Conservation (phyloP, 768 basidiomycete species). For the Rhizopogon sp. region DNA sequence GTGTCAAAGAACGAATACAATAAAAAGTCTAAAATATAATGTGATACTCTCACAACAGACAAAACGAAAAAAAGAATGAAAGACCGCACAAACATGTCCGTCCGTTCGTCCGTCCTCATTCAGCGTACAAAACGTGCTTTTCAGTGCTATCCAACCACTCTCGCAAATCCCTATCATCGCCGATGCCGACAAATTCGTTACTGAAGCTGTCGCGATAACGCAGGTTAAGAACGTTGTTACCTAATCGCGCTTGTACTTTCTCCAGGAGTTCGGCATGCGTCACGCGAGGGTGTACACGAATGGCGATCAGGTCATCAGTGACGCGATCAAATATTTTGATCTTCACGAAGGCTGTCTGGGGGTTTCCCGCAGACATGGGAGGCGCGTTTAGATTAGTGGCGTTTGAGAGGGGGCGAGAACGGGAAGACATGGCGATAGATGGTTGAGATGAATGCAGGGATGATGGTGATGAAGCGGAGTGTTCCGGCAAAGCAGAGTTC, state of each 20-base stretch:
- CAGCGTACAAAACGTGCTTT: conserved; percentile 80
- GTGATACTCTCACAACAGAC: conserved; percentile 6
- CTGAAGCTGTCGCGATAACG: conserved; percentile 72
- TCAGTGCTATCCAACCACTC: conserved; percentile 76
- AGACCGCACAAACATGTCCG: conserved; percentile 2
- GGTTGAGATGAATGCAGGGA: conserved; percentile 50
- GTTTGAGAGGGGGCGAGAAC: conserved; percentile 56
- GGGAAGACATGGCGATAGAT: conserved; percentile 38
- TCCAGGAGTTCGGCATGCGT: conserved; percentile 82
- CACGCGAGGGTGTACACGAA: conserved; percentile 91
- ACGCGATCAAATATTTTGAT: conserved; percentile 96
- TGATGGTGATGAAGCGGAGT: conserved; percentile 38
- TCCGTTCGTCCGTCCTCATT: conserved; percentile 31
- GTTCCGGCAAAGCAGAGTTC: conserved; percentile 22
- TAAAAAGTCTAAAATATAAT: conserved; percentile 25
- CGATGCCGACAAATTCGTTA: conserved; percentile 59
- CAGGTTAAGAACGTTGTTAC: conserved; percentile 62
- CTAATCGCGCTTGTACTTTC: conserved; percentile 86
- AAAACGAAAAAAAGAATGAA: background rate
- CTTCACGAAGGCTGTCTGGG: conserved; percentile 88
- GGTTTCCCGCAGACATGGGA: conserved; percentile 71
- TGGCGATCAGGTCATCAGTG: conserved; percentile 94
- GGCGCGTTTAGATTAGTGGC: conserved; percentile 56
- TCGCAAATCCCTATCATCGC: conserved; percentile 57
- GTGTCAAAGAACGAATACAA: conserved; percentile 19